Evolutionary conservation across 768 basidiomycete species (phyloP).

Genomic region (Tricholoma matsutake): DNA sequence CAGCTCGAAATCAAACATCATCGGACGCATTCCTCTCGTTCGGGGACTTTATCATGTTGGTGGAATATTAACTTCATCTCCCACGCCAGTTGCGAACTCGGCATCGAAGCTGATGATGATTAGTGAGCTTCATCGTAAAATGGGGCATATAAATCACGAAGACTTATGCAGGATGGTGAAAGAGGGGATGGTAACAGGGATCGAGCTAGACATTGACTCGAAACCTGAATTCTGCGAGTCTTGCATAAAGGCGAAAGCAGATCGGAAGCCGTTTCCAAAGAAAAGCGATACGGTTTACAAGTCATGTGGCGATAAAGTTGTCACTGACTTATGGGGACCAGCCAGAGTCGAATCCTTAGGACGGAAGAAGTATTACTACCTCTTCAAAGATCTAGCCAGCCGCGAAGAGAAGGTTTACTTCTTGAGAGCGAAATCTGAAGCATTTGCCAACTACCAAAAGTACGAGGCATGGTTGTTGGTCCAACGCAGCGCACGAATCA

Average conservation of each 20-base stretch:
- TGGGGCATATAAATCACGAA: neutral
- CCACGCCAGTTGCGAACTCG: constrained; percentile 9
- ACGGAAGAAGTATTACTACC: no score
- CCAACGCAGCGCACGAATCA: no score
- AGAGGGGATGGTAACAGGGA: neutral
- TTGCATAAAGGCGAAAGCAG: neutral
- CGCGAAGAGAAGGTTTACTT: neutral
- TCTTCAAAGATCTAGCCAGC: no score
- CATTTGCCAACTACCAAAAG: no score
- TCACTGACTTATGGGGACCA: neutral
- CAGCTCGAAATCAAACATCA: neutral
- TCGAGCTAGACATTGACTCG: neutral
- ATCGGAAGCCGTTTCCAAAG: neutral
- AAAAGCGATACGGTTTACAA: neutral
- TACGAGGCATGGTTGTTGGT: no score
- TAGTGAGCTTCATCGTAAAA: neutral
- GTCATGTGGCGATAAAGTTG: neutral
- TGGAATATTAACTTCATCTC: constrained; percentile 1
- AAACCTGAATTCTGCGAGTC: neutral
- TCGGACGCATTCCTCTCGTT: constrained; percentile 16
- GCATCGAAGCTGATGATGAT: constrained; percentile 7
- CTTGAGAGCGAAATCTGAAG: neutral
- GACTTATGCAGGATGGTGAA: neutral
- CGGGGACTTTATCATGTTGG: constrained; percentile 25
- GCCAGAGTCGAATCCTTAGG: no score